Evolutionary conservation across 2,329 filamentous ascomycete genomes (phyloP), one percentile per base, ranked within the genome.

Genomic region (Parastagonospora nodorum): DNA sequence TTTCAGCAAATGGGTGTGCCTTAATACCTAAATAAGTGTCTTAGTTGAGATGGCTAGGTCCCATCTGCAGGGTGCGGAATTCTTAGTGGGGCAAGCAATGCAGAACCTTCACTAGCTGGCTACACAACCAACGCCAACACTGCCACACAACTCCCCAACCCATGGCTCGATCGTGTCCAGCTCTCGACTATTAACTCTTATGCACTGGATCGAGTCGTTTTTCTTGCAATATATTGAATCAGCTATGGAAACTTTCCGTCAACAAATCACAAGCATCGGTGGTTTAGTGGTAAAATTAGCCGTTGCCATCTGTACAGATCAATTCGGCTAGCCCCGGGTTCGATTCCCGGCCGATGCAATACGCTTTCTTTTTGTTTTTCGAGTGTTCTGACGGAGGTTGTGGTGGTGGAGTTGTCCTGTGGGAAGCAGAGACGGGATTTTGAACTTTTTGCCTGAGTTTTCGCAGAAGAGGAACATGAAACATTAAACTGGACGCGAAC

Each of bases 251-350:
- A 31, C n/a, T 19, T 7, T 27, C 36, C 15, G 24, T 42, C 30
- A 43, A 43, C 11, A 10, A 33, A 43, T 24, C 14, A 35, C 10
- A 45, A 33, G 58, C 58, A 61, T 61, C 58, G 58, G 58, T 61
- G 58, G 59, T 62, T 62, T 62, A 62, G 59, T 62, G 59, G 59
- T 62, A 62, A 62, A 62, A 62, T 62, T 62, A 62, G 59, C 59
- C 59, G 59, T 62, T 62, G 59, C 59, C 59, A 61, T 53, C 14
- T 45, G 39, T 27, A 28, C 41, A 42, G 42, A 31, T 36, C 19
- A 37, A 42, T 53, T 54, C 59, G 59, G 59, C 59, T 62, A 62
- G 59, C 59, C 59, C 59, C 59, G 59, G 57, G 59, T 61, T 61
- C 59, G 59, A 61, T 61, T 61, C 58, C 54, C 57, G 57, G 58